Conservation (phyloP, 495 filamentous ascomycete genomes). For the Aspergillus avenaceus region DNA sequence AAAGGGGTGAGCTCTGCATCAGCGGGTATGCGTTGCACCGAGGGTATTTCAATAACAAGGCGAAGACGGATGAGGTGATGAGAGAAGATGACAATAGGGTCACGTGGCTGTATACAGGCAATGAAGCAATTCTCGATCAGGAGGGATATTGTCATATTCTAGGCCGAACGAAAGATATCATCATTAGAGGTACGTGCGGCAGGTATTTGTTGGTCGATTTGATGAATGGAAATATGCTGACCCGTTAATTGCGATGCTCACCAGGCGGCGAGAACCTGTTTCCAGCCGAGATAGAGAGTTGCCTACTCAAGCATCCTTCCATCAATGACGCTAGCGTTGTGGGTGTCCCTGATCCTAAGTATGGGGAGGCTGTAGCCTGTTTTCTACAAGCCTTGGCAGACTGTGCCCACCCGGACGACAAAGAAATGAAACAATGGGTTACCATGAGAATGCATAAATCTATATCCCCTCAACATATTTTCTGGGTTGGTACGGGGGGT, state of each 20-base stretch:
- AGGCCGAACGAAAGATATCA: conserved; percentile 60
- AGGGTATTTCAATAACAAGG: conserved; percentile 69
- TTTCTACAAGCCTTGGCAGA: conserved; percentile 10
- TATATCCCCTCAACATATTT: conserved; percentile 54
- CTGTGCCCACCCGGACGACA: neutral
- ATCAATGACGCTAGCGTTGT: conserved; percentile 54
- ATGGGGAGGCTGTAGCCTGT: conserved; percentile 51
- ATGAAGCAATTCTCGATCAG: conserved; percentile 10
- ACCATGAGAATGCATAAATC: conserved; percentile 46
- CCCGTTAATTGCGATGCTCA: too few relatives aligned
- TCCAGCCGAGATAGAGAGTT: conserved; percentile 64
- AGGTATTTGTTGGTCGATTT: too few relatives aligned
- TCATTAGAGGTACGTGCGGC: conserved; percentile 47
- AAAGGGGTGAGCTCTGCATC: conserved; percentile 72
- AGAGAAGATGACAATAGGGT: conserved; percentile 14
- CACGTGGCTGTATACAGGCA: conserved; percentile 17
- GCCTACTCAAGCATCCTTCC: conserved; percentile 49
- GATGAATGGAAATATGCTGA: too few relatives aligned
- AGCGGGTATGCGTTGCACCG: conserved; percentile 75
- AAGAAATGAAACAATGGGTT: conserved; percentile 35
- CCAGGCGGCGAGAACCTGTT: conserved; percentile 76
- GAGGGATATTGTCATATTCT: conserved; percentile 26
- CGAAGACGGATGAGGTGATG: conserved; percentile 62
- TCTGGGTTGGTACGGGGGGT: conserved; percentile 52
- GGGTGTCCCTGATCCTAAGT: conserved; percentile 53